Base-by-base conservation (phyloP, 2,329 filamentous ascomycete species). In the Neodidymelliopsis sp. region DNA sequence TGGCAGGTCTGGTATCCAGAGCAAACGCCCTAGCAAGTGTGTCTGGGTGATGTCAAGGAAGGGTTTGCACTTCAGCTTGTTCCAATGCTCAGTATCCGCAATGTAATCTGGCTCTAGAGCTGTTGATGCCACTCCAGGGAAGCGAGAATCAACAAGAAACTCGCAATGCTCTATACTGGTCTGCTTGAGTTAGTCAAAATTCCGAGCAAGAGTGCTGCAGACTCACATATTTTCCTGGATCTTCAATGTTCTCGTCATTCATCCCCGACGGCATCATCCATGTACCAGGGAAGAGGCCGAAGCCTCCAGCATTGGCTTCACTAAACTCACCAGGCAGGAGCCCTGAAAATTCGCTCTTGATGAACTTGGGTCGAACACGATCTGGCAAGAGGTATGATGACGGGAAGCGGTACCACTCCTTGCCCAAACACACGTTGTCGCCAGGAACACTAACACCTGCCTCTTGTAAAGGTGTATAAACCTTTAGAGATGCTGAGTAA, bases 321-420 rank as follows among this genome's bases (percentile, higher is more conserved):
- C 85, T 84, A 69, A 97, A 99, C 65, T 96, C 89, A 2, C 94
- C 94, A 0, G 94, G 94, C 4, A 99, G 77, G 13, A 99, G 78
- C 2, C 94, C 94, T 7, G 83, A 82, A 72, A 99, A 99, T 57
- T 94, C 91, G 61, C 90, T 96, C 58, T 88, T 90, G 61, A 99
- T 79, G 66, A 97, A 99, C 62, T 94, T 96, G 62, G 90, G 88
- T 57, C 84, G 87, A 78, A 94, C 89, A 38, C 84, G 83, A n/a
- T 86, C 79, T 0, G 94, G 93, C 3, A 99, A 79, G 69, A 94
- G 91, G 76, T 91, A 97, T 0, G 92, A 95, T 0, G 89, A 93
- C 1, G 94, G 93, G 69, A 97, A 97, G 25, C 94, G 89, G 72
- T 99, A 97, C 94, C 94, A 99, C 70, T 99, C 94, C 70, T 97